A percentile compares a stretch with the other conserved stretches of the same genome.
Evolutionary conservation across 441 rosid species (phyloP).

Genomic region (Eugenia klotzschiana): DNA sequence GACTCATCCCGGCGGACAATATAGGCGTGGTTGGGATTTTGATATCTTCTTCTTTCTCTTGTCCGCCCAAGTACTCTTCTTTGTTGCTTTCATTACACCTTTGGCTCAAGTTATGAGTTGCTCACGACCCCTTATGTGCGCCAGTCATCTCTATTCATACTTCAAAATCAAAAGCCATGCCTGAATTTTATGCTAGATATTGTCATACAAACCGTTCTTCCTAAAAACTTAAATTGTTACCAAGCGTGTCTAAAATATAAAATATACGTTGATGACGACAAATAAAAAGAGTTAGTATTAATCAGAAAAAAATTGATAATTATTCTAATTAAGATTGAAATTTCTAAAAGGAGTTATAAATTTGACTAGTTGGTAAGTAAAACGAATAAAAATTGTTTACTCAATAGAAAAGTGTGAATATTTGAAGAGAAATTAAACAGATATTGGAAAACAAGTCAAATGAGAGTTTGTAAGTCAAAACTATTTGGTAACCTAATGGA

Average conservation of each 20-base stretch:
- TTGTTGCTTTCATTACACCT: background rate
- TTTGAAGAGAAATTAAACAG: background rate
- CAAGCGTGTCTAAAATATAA: background rate
- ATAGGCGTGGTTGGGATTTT: background rate
- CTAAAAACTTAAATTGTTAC: background rate
- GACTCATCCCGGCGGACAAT: background rate
- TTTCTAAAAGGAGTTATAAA: background rate
- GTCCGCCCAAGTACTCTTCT: background rate
- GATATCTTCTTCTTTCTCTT: background rate
- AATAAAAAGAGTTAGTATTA: background rate
- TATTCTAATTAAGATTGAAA: background rate
- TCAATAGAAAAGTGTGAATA: background rate
- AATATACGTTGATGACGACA: background rate
- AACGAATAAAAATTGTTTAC: background rate
- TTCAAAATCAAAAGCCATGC: background rate
- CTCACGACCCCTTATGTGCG: background rate
- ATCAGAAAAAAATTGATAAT: background rate
- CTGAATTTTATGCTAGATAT: background rate
- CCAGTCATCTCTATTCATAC: background rate
- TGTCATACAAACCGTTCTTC: background rate
- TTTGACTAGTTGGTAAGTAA: background rate
- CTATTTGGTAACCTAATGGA: background rate
- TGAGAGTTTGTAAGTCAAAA: background rate
- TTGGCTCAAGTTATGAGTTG: background rate
- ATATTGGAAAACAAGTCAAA: background rate